Base-by-base conservation (phyloP, 371 early-diverging fungal species). In the Mucor plumbeus region DNA sequence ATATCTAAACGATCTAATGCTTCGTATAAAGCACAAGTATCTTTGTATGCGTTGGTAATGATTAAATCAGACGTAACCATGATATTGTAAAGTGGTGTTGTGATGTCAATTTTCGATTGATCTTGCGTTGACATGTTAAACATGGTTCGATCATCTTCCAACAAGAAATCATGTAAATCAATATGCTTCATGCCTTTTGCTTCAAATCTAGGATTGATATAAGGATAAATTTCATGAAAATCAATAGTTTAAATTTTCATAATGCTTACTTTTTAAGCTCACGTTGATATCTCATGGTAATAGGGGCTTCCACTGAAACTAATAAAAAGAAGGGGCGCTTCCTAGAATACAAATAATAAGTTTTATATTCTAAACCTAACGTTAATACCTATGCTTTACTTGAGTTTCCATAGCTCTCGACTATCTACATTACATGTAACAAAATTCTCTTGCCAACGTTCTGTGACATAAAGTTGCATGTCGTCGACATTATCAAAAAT, bases 311-410 rank as follows among this genome's bases (percentile, higher is more conserved):
- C 4, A 97, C 86, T 7, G 90, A 86, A 0, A 96, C 85, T 11
- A 96, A 75, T 8, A 96, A 77, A 62, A 96, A 91, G 74, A 95
- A 96, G 2, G 97, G 97, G 5, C 99, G 86, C 69, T 94, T 95
- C 58, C 90, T 87, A 61, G 83, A 62, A 35, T 54, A 10, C 7
- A 19, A 10, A 36, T 21, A 26, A 38, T 41, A 2, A 8, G 13
- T 21, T 50, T 26, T 13, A 21, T 13, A 26, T 50, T 21, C 5
- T 10, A 15, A n/a, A 19, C 35, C 58, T 21, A 26, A 26, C 3
- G 26, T 26, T 26, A 15, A 4, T 38, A 39, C 19, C 13, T 40
- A 38, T 4, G 6, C 13, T 47, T 70, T 75, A 79, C 83, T 75
- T 77, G 17, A 80, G 47, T 7, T 40, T 36, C 67, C 75, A 70